Conservation (phyloP, 1,284 basidiomycete genomes). For the Ustilago bromivora region DNA sequence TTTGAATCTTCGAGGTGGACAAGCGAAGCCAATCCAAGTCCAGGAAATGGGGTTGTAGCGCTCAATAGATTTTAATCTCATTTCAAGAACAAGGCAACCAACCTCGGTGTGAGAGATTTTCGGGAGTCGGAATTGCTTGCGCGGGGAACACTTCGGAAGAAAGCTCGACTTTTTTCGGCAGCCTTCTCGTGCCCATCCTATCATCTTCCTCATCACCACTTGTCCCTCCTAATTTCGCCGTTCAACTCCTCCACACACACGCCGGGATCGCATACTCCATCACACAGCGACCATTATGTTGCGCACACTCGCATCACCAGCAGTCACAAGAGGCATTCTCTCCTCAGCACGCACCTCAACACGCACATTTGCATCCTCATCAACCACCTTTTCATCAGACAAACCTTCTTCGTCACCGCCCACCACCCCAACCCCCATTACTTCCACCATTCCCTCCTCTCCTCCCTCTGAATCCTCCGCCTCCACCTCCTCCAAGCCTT, state of each 20-base stretch:
- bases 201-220: neutral
- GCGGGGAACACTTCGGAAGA: conserved; percentile 14
- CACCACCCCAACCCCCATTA: neutral
- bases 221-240: neutral
- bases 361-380: conserved; percentile 6
- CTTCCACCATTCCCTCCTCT: neutral
- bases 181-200: neutral
- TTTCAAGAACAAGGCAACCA: too few relatives aligned
- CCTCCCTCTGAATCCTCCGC: neutral
- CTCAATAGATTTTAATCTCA: neutral
- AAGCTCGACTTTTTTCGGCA: conserved; percentile 4
- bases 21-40: neutral
- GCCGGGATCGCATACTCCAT: neutral
- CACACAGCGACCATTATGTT: conserved; percentile 5
- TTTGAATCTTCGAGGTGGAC: neutral
- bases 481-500: conserved; percentile 15
- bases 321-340: neutral
- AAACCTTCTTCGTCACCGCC: neutral
- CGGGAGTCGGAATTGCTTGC: conserved; percentile 17
- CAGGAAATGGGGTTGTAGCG: neutral
- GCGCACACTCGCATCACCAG: neutral
- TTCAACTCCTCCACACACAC: neutral
- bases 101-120: neutral
- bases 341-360: neutral
- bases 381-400: neutral